A percentile compares a stretch with the other conserved stretches of the same genome.
phyloP scores from a whole-genome alignment of 2,329 filamentous ascomycete genomes.

The Colletotrichum godetiae region DNA sequence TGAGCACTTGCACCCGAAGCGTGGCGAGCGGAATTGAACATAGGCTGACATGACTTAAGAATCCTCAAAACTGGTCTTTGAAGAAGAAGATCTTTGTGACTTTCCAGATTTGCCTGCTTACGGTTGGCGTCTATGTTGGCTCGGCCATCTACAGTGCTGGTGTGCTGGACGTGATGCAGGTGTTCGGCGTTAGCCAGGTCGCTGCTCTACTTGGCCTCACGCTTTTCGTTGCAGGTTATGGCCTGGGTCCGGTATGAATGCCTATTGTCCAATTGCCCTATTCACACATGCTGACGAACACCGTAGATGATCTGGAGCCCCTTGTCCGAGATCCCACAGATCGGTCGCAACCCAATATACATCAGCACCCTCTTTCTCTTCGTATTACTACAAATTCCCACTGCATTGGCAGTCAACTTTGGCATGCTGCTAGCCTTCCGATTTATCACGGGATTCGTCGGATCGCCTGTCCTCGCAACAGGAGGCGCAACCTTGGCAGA shows the following conservation, averaged over 20 bases:
- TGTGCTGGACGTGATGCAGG: slow-evolving; percentile 2
- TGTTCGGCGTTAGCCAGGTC: slow-evolving; percentile 18
- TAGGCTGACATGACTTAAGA: background rate
- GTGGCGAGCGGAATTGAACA: too few relatives aligned
- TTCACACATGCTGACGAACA: background rate
- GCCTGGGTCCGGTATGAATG: slow-evolving; percentile 13
- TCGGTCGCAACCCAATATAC: slow-evolving; percentile 31
- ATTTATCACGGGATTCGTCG: slow-evolving; percentile 30
- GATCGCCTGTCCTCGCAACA: slow-evolving; percentile 30
- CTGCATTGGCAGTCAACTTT: slow-evolving; percentile 9
- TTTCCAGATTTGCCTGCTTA: slow-evolving; percentile 16
- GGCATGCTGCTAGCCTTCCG: slow-evolving; percentile 27
- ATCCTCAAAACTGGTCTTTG: slow-evolving; percentile 12
- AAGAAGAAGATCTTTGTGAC: slow-evolving; percentile 18
- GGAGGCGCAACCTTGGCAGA: slow-evolving; percentile 31
- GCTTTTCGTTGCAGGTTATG: slow-evolving; percentile 31
- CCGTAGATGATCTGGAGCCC: slow-evolving; percentile 27
- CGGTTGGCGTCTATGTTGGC: slow-evolving; percentile 15
- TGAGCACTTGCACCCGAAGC: background rate
- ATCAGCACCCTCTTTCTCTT: slow-evolving; percentile 30
- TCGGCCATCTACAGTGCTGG: slow-evolving; percentile 31
- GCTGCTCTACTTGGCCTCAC: slow-evolving; percentile 17
- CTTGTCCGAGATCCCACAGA: slow-evolving; percentile 25
- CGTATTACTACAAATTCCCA: slow-evolving; percentile 19
- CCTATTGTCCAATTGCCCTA: too few relatives aligned